Percentiles rank a stretch among this genome's conserved stretches.
Evolutionary conservation across 2,329 filamentous ascomycete genomes (phyloP).

Genomic region (Nannizziopsis arthrosporioides): DNA sequence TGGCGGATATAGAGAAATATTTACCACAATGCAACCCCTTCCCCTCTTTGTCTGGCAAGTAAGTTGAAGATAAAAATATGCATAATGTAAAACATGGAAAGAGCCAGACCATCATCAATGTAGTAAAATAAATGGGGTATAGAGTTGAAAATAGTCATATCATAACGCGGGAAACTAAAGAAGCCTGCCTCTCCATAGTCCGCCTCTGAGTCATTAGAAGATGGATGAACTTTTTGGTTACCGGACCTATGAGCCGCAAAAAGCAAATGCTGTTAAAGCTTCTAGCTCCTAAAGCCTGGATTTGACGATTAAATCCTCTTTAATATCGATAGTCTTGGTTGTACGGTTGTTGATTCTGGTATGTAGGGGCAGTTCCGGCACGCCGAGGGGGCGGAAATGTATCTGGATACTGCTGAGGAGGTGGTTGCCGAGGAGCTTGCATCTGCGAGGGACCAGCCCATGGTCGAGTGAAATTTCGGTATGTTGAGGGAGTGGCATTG

Average conservation of each 20-base stretch:
- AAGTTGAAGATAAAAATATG: not conserved
- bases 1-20: not conserved
- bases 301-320: not conserved
- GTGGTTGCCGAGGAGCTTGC: not conserved
- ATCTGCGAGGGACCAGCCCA: not conserved
- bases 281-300: too few species aligned
- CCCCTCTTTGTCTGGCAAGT: not conserved
- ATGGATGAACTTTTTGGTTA: too few species aligned
- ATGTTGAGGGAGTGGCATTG: slow-evolving; percentile 7
- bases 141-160: not conserved
- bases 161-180: slow-evolving; percentile 6
- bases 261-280: too few species aligned
- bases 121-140: slow-evolving; percentile 4
- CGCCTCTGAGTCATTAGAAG: not conserved
- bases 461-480: slow-evolving; percentile 12
- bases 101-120: not conserved
- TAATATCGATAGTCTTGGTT: slow-evolving; percentile 2
- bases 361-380: slow-evolving; percentile 9
- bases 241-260: too few species aligned
- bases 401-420: not conserved
- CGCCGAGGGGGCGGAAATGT: slow-evolving; percentile 1
- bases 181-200: slow-evolving; percentile 8
- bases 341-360: not conserved
- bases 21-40: not conserved
- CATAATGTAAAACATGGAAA: not conserved